Evolutionary conservation across 345 rosid genomes (phyloP).

Genomic region (Lepidium africanum): DNA sequence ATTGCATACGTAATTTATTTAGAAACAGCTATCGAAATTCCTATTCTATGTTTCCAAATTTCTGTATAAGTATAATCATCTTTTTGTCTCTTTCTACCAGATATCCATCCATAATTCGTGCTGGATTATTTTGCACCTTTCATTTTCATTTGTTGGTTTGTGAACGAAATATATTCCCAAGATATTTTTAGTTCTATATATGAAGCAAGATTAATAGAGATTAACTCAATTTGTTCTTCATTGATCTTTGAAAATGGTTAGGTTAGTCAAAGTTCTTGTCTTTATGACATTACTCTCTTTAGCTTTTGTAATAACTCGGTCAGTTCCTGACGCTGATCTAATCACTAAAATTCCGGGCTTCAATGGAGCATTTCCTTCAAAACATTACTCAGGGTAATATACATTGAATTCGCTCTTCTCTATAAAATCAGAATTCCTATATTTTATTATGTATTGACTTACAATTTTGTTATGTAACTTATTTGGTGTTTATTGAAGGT

Average conservation of each 20-base stretch:
- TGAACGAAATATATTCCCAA: neutral
- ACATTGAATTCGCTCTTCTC: neutral
- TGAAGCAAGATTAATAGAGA: neutral
- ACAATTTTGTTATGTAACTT: neutral
- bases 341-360: constrained; percentile 68
- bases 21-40: neutral
- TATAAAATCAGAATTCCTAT: neutral
- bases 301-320: constrained; percentile 15
- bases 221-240: neutral
- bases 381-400: constrained; percentile 76
- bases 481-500: constrained; percentile 37
- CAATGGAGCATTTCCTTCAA: constrained; percentile 55
- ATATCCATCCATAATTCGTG: constrained; percentile 8
- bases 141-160: neutral
- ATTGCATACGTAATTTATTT: neutral
- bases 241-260: neutral
- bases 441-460: neutral
- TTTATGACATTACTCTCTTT: constrained; percentile 5
- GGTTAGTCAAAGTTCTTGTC: neutral
- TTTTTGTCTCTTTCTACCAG: constrained; percentile 3
- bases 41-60: neutral
- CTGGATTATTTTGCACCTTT: neutral
- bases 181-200: neutral
- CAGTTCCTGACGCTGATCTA: constrained; percentile 58
- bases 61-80: neutral